A percentile compares a stretch with the other conserved stretches of the same genome.
phyloP scores from a whole-genome alignment of 73 alveolate genomes.

The Uronychia setigera region DNA sequence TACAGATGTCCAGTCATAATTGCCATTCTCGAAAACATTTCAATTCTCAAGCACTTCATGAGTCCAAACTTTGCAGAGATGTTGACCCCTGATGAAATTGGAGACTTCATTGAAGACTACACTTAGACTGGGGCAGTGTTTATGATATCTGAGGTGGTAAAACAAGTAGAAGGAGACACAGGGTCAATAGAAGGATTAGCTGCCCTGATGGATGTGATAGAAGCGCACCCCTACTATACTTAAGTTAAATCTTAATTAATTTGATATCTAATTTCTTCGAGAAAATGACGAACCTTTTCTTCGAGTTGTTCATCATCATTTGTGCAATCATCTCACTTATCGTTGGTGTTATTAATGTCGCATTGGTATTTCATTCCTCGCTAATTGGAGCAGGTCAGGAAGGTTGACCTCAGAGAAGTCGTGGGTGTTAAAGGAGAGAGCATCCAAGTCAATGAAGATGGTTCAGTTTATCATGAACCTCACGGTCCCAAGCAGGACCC shows the following conservation, averaged over 20 bases:
- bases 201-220: too few relatives aligned
- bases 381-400: neutral
- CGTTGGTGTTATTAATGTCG: neutral
- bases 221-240: too few relatives aligned
- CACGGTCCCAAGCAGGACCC: constrained; percentile 1
- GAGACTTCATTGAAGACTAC: neutral
- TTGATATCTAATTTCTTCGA: neutral
- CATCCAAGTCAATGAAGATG: neutral
- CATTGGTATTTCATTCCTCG: neutral
- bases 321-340: neutral
- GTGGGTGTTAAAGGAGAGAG: neutral
- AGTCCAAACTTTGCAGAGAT: neutral
- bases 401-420: neutral
- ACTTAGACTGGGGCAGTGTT: too few relatives aligned
- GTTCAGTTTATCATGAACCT: neutral
- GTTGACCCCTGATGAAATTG: neutral
- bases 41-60: neutral
- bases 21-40: neutral
- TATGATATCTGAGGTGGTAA: too few relatives aligned
- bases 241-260: neutral
- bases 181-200: too few relatives aligned
- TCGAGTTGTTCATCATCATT: neutral
- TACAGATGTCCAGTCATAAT: neutral
- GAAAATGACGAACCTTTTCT: neutral
- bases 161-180: too few relatives aligned